Evolutionary conservation across 805 yeast genomes (phyloP).

Genomic region (Wickerhamomyces canadensis): DNA sequence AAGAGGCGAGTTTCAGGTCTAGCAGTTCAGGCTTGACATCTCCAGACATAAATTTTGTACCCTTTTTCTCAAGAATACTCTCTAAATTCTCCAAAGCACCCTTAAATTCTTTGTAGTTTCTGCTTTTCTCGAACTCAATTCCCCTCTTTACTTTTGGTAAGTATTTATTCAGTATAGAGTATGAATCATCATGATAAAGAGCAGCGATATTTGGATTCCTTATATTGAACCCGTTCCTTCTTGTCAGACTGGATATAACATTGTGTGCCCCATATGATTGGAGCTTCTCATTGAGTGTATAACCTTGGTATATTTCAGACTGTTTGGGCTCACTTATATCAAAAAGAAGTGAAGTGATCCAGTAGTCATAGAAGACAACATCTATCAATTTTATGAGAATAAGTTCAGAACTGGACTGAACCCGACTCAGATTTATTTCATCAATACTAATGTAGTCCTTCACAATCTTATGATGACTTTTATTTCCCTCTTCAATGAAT

Average conservation of each 20-base stretch:
- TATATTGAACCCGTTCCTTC: constrained; percentile 29
- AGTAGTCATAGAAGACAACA: constrained; percentile 44
- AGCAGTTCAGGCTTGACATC: constrained; percentile 20
- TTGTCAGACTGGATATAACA: constrained; percentile 18
- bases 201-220: constrained; percentile 31
- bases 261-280: constrained; percentile 9
- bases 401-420: constrained; percentile 26
- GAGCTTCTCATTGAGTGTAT: constrained; percentile 2
- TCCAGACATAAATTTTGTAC: constrained; percentile 11
- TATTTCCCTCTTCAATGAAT: constrained; percentile 43
- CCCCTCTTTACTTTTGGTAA: constrained; percentile 8
- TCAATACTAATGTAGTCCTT: constrained; percentile 33
- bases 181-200: constrained; percentile 3
- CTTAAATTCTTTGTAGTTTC: constrained; percentile 18
- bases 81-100: constrained; percentile 22
- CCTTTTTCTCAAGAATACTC: constrained; percentile 14
- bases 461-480: constrained; percentile 28
- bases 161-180: constrained; percentile 2
- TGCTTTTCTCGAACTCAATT: constrained; percentile 11
- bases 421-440: constrained; percentile 30
- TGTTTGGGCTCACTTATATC: constrained; percentile 18
- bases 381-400: constrained; percentile 40
- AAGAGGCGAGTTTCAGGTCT: constrained; percentile 29
- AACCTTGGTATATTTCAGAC: constrained; percentile 18
- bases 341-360: constrained; percentile 31